Conservation (phyloP, 1,284 basidiomycete genomes). For the Leccinum griseonigrum region DNA sequence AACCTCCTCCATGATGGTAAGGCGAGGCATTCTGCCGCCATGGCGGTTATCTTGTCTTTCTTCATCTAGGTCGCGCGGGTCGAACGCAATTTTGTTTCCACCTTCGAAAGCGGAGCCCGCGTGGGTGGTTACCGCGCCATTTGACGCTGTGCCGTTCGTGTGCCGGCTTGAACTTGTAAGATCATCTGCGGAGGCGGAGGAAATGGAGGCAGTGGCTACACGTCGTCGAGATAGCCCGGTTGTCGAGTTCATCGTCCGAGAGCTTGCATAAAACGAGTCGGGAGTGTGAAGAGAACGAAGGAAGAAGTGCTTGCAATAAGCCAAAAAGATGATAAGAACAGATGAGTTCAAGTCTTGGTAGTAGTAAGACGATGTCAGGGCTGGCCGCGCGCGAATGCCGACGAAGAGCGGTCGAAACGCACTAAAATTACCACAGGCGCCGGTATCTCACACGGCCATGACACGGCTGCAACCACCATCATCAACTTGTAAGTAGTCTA, state of each 20-base stretch:
- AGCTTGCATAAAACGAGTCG: conserved; percentile 24
- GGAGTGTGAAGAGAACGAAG: neutral
- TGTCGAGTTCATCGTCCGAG: conserved; percentile 38
- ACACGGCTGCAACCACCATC: neutral
- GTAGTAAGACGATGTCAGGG: neutral
- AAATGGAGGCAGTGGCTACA: conserved; percentile 40
- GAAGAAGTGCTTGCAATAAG: conserved; percentile 1
- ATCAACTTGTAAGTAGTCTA: too few relatives aligned
- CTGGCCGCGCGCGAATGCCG: neutral
- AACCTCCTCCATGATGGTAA: conserved; percentile 98
- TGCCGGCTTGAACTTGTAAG: conserved; percentile 31
- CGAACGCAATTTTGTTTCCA: conserved; percentile 86
- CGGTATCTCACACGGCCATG: neutral
- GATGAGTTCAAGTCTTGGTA: neutral
- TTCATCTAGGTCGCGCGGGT: conserved; percentile 87
- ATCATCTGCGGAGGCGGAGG: conserved; percentile 36
- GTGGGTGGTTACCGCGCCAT: conserved; percentile 36
- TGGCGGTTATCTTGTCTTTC: conserved; percentile 66
- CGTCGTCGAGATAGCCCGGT: conserved; percentile 55
- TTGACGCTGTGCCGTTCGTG: conserved; percentile 30
- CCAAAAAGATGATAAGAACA: conserved; percentile 3
- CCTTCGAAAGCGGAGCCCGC: conserved; percentile 82
- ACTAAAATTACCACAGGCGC: neutral
- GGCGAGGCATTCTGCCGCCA: conserved; percentile 74
- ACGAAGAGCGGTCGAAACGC: neutral